Percentiles rank a stretch among this genome's conserved stretches.
Conservation (phyloP, 176 grass and related monocot species). For the Ananas comosus region DNA sequence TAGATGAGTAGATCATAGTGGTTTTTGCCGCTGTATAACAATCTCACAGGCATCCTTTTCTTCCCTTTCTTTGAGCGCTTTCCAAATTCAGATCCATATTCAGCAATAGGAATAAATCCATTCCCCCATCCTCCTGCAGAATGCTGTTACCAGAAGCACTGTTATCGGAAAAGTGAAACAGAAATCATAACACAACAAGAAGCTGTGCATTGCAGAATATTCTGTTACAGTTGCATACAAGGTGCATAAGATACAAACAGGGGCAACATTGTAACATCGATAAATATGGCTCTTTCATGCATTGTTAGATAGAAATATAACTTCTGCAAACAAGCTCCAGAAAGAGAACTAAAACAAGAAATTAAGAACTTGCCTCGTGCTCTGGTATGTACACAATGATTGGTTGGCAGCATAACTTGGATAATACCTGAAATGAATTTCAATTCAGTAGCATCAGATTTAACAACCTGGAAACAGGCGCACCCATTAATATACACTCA, state of each 20-base stretch:
- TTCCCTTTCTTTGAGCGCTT: conserved; percentile 51
- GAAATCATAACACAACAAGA: conserved; percentile 14
- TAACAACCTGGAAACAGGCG: neutral
- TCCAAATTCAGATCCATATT: conserved; percentile 72
- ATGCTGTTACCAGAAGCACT: conserved; percentile 35
- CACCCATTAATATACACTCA: neutral
- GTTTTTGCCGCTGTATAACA: conserved; percentile 70
- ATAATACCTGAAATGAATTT: conserved; percentile 58
- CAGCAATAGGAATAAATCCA: conserved; percentile 84
- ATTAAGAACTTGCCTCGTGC: conserved; percentile 46
- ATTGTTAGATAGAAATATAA: neutral
- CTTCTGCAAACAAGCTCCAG: conserved; percentile 1
- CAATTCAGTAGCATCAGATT: conserved; percentile 10
- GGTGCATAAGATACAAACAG: no score
- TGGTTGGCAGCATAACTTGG: conserved; percentile 61
- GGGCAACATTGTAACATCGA: no score
- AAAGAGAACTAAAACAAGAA: conserved; percentile 3
- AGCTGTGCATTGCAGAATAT: neutral
- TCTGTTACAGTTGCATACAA: neutral
- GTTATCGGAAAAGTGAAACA: no score
- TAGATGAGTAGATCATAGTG: conserved; percentile 87
- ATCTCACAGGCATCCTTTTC: conserved; percentile 59
- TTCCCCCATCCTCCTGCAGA: conserved; percentile 30
- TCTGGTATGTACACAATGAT: conserved; percentile 94
- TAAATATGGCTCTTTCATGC: no score